Percentiles rank a stretch among this genome's conserved stretches.
phyloP scores from a whole-genome alignment of 2,329 filamentous ascomycete genomes.

The Ascochyta viciae-villosae region DNA sequence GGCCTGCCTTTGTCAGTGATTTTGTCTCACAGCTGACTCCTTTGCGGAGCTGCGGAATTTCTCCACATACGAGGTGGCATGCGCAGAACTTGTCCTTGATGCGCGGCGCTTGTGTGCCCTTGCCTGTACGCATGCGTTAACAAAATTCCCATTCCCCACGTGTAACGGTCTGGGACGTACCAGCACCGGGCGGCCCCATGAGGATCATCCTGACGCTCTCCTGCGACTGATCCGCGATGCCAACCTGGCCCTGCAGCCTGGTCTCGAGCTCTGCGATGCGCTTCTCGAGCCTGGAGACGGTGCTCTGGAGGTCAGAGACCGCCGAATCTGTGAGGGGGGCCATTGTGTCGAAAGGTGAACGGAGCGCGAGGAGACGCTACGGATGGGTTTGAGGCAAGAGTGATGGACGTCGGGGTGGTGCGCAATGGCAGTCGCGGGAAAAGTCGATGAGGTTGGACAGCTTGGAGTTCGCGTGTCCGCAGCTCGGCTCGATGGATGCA shows the following conservation, averaged over 20 bases:
- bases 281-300: slow-evolving; percentile 82
- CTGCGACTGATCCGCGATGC: slow-evolving; percentile 50
- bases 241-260: slow-evolving; percentile 60
- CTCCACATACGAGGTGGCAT: slow-evolving; percentile 83
- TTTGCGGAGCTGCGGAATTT: too few species aligned
- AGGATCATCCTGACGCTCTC: slow-evolving; percentile 91
- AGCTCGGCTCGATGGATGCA: slow-evolving; percentile 21
- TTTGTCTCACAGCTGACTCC: background rate
- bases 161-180: slow-evolving; percentile 62
- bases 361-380: slow-evolving; percentile 18
- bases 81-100: slow-evolving; percentile 98
- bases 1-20: slow-evolving; percentile 65
- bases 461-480: slow-evolving; percentile 20
- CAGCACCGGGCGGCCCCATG: slow-evolving; percentile 96
- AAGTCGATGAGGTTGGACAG: slow-evolving; percentile 21
- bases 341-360: slow-evolving; percentile 64
- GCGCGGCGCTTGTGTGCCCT: slow-evolving; percentile 96
- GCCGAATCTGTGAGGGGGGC: slow-evolving; percentile 82
- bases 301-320: slow-evolving; percentile 82
- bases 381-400: slow-evolving; percentile 20
- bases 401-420: slow-evolving; percentile 20
- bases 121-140: slow-evolving; percentile 68
- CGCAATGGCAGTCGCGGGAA: slow-evolving; percentile 33
- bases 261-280: slow-evolving; percentile 86
- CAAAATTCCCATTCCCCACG: slow-evolving; percentile 16